These are phyloP conservation scores for Bacidia rubella DNA, from an alignment of 495 filamentous ascomycete genomes.

Conservation along the genomic window DNA sequence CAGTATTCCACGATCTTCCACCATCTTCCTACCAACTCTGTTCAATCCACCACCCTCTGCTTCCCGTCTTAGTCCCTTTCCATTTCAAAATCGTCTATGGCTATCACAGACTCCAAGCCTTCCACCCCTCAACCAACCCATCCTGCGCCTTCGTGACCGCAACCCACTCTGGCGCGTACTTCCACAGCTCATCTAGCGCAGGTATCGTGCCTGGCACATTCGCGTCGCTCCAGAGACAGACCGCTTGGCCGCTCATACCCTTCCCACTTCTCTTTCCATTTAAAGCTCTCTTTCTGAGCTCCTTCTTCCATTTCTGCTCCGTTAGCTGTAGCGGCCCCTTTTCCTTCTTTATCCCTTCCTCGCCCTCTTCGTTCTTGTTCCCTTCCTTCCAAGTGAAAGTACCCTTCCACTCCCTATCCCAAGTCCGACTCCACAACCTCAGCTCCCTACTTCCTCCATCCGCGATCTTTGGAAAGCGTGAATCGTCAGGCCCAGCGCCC, in stretches of 20 bases:
- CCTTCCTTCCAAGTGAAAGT: conserved; percentile 51
- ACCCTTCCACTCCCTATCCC: conserved; percentile 62
- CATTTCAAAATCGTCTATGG: neutral
- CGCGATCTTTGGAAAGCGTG: conserved; percentile 43
- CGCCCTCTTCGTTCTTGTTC: neutral
- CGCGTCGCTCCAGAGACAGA: conserved; percentile 82
- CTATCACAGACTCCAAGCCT: conserved; percentile 38
- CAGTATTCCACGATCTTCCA: no score
- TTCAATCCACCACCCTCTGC: no score
- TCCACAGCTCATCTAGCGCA: conserved; percentile 67
- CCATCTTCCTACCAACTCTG: no score
- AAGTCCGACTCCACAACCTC: conserved; percentile 60
- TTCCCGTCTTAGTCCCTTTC: no score
- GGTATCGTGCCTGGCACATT: conserved; percentile 62
- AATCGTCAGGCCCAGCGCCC: conserved; percentile 37
- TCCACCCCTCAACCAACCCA: conserved; percentile 68
- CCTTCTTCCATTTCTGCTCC: neutral
- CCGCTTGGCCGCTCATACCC: conserved; percentile 48
- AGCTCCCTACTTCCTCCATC: conserved; percentile 39
- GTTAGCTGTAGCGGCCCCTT: neutral
- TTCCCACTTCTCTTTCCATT: neutral
- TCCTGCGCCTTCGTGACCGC: conserved; percentile 59
- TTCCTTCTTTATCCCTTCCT: neutral
- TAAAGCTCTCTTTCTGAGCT: neutral
- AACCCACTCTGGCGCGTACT: conserved; percentile 68